Base-by-base conservation (phyloP, 139 green algal genomes). In the Tetraselmis striata region DNA sequence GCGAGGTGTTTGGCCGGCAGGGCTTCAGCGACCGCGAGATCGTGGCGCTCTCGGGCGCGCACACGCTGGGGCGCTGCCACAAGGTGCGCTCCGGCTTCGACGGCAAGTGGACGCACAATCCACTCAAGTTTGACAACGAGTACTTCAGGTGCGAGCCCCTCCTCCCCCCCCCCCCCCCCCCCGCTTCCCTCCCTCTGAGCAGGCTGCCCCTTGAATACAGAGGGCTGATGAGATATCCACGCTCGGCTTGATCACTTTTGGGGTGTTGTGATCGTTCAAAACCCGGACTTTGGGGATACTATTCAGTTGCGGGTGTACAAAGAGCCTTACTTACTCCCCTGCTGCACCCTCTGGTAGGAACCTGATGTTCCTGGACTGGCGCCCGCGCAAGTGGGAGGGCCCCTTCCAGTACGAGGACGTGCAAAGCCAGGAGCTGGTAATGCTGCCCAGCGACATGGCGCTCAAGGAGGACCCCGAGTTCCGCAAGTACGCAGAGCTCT, bases 81-180 rank as follows among this genome's bases (percentile, higher is more conserved):
- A 67, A 67, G 45, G 45, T 67, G 5, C 83, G 87, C 28, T 89
- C 83, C 24, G 87, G 86, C 1, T 91, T 85, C 29, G 87, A 91
- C 23, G 87, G 86, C 31, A 81, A 86, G 79, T 91, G 87, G 87
- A 91, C 87, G 59, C 28, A 76, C 26, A 59, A 86, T 26, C 86
- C 87, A 25, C 86, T 91, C 58, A 85, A 82, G 74, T 91, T 91
- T 58, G 86, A 91, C 81, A 91, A 91, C 86, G 32, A 32, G 28
- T 91, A 91, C 87, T 91, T 87, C 59, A 83, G 83, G 79, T 89
- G 85, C 79, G n/a, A n/a, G n/a, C n/a, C n/a, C n/a, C n/a, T n/a
- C n/a, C n/a, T n/a, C n/a, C n/a, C n/a, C n/a, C n/a, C n/a, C n/a
- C n/a, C n/a, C n/a, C n/a, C n/a, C n/a, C n/a, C n/a, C n/a, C n/a